Evolutionary conservation across 2,329 filamentous ascomycete genomes (phyloP).

Genomic region (Paramyrothecium sp.): DNA sequence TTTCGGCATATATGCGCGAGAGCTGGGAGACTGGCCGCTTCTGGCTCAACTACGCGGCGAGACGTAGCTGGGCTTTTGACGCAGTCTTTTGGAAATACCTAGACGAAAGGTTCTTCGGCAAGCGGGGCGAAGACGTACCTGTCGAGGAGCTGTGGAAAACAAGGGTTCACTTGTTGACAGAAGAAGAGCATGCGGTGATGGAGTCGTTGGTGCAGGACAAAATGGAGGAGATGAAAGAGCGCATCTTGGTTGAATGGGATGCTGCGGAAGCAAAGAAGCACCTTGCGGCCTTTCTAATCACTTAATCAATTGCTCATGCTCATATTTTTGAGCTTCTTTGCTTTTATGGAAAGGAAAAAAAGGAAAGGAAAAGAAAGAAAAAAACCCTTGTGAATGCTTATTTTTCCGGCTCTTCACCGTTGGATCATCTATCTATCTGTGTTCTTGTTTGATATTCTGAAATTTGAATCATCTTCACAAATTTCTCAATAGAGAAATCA

Average conservation of each 20-base stretch:
- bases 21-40: slow-evolving; percentile 30
- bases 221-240: slow-evolving; percentile 22
- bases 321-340: too few relatives aligned
- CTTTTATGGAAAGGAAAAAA: too few relatives aligned
- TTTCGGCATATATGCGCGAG: slow-evolving; percentile 24
- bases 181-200: slow-evolving; percentile 21
- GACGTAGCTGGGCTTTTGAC: slow-evolving; percentile 33
- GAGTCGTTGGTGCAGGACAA: slow-evolving; percentile 26
- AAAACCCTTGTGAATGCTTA: too few relatives aligned
- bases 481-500: too few relatives aligned
- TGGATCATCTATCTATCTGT: too few relatives aligned
- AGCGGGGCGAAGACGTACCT: slow-evolving; percentile 8
- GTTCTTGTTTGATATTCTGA: too few relatives aligned
- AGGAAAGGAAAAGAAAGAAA: too few relatives aligned
- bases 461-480: too few relatives aligned
- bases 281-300: slow-evolving; percentile 11
- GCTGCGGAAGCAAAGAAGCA: slow-evolving; percentile 11
- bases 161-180: slow-evolving; percentile 21
- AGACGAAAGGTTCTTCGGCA: slow-evolving; percentile 15
- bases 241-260: slow-evolving; percentile 23
- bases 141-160: slow-evolving; percentile 21
- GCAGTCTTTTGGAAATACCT: slow-evolving; percentile 29
- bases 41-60: slow-evolving; percentile 32
- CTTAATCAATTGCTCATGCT: too few relatives aligned
- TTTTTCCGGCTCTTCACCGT: too few relatives aligned